Evolutionary conservation across 208 protist species (phyloP).

Genomic region (Plasmodiophora brassicae): DNA sequence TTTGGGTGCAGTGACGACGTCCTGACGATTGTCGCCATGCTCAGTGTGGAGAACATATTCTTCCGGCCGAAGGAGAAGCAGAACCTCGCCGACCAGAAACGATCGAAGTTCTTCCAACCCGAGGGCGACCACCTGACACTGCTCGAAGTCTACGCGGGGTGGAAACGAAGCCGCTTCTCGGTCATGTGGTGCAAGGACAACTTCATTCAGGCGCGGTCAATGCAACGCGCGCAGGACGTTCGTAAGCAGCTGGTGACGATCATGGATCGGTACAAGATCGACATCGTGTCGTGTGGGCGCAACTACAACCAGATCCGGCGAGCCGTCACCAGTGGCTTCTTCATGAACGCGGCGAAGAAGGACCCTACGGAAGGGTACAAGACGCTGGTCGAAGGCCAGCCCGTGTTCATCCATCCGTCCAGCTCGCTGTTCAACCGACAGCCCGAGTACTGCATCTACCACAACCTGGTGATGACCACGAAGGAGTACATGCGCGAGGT

Average conservation of each 20-base stretch:
- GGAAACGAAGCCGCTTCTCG: slow-evolving; percentile 72
- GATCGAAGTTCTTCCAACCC: slow-evolving; percentile 86
- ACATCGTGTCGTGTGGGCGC: slow-evolving; percentile 75
- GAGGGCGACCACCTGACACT: slow-evolving; percentile 94
- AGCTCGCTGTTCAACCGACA: slow-evolving; percentile 61
- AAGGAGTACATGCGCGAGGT: slow-evolving; percentile 64
- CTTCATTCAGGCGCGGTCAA: slow-evolving; percentile 90
- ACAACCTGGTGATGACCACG: slow-evolving; percentile 60
- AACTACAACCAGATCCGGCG: slow-evolving; percentile 82
- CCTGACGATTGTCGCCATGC: slow-evolving; percentile 87
- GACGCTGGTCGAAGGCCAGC: slow-evolving; percentile 67
- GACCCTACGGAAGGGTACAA: slow-evolving; percentile 74
- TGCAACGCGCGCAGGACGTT: slow-evolving; percentile 88
- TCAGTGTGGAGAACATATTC: slow-evolving; percentile 77
- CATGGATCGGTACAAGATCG: slow-evolving; percentile 84
- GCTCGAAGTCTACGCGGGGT: slow-evolving; percentile 83
- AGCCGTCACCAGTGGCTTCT: slow-evolving; percentile 92
- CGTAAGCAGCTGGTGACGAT: slow-evolving; percentile 88
- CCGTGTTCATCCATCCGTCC: slow-evolving; percentile 60
- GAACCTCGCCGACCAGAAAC: slow-evolving; percentile 85
- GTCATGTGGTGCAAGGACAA: slow-evolving; percentile 93
- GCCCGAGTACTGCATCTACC: slow-evolving; percentile 61
- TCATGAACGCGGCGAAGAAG: slow-evolving; percentile 88
- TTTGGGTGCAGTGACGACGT: slow-evolving; percentile 85
- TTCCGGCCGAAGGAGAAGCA: slow-evolving; percentile 74